These are phyloP conservation scores for Alternaria tenuissima DNA, from an alignment of 2,329 filamentous ascomycete genomes.

Conservation along the genomic window DNA sequence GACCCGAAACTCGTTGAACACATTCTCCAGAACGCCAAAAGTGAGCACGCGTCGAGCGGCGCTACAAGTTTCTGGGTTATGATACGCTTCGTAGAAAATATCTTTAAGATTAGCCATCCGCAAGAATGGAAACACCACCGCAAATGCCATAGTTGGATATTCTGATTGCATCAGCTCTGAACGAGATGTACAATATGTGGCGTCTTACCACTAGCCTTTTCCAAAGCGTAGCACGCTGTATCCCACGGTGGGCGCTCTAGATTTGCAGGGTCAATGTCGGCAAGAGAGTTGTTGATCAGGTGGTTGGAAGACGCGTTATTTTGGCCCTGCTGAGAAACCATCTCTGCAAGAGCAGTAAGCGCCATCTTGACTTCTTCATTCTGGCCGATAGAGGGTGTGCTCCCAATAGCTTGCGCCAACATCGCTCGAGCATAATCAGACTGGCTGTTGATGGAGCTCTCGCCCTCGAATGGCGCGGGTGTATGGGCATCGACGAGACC, in stretches of 20 bases:
- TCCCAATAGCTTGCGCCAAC: conserved; percentile 53
- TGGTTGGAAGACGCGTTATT: conserved; percentile 23
- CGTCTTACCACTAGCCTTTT: conserved; percentile 40
- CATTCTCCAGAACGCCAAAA: conserved; percentile 40
- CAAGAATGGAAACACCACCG: conserved; percentile 44
- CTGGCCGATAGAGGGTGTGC: conserved; percentile 43
- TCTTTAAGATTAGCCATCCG: conserved; percentile 37
- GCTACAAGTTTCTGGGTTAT: conserved; percentile 27
- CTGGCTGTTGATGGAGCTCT: conserved; percentile 59
- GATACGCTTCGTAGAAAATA: conserved; percentile 37
- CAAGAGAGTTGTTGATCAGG: conserved; percentile 35
- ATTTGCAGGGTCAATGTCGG: conserved; percentile 35
- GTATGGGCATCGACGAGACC: conserved; percentile 36
- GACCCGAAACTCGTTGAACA: conserved; percentile 39
- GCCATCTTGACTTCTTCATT: conserved; percentile 47
- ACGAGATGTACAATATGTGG: neutral
- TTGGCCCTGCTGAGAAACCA: conserved; percentile 42
- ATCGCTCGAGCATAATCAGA: conserved; percentile 58
- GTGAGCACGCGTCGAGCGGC: conserved; percentile 39
- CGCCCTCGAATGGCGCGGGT: conserved; percentile 56
- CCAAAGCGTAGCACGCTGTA: conserved; percentile 33
- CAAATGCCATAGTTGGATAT: conserved; percentile 44
- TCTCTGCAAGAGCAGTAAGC: conserved; percentile 42
- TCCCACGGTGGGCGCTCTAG: conserved; percentile 46
- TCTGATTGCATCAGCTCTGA: conserved; percentile 21